Base-by-base conservation (phyloP, 148 eudicot species). In the Fagopyrum esculentum region DNA sequence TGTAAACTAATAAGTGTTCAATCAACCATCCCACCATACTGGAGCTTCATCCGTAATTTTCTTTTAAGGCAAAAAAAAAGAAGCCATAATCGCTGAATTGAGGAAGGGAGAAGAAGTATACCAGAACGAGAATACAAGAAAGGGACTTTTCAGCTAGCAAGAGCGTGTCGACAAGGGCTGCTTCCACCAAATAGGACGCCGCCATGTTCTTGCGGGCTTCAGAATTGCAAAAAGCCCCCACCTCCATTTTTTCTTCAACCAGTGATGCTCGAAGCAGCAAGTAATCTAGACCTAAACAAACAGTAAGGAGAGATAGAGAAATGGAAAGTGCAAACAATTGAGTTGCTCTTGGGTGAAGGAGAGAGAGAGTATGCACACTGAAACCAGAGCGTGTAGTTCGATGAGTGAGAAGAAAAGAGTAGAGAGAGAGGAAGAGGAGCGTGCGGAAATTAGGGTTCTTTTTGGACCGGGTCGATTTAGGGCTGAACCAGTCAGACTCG, bases 391-490 rank as follows among this genome's bases (percentile, higher is more conserved):
- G 71, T 35, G 47, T 66, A 35, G 71, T 19, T 66, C 43, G 71
- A 66, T 5, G 69, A 63, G 69, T 47, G 73, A 45, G 73, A 3
- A 70, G 45, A 19, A 10, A 29, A 30, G 73, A 45, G 22, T 35
- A 35, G 52, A 47, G 52, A 47, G 52, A 9, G 51, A 70, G 73
- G 52, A 70, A 7, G 49, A 11, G 73, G 47, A 45, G 73, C 3
- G 51, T 3, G 52, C 19, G 74, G 52, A 29, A 29, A 45, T 17
- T 71, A 71, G 74, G 74, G 74, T 71, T 71, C 74, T 46, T n/a
- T 71, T 71, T 71, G 74, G 74, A 71, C 74, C 74, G 74, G 74
- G 51, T 71, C 54, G 43, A 71, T 17, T 45, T 45, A 71, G 54
- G 74, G 54, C 12, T 30, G 52, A 30, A 71, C 19, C 43, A 61